Evolutionary conservation across 75 land plant genomes (phyloP), one percentile per base, ranked within the genome.

Genomic region (Picea glauca): DNA sequence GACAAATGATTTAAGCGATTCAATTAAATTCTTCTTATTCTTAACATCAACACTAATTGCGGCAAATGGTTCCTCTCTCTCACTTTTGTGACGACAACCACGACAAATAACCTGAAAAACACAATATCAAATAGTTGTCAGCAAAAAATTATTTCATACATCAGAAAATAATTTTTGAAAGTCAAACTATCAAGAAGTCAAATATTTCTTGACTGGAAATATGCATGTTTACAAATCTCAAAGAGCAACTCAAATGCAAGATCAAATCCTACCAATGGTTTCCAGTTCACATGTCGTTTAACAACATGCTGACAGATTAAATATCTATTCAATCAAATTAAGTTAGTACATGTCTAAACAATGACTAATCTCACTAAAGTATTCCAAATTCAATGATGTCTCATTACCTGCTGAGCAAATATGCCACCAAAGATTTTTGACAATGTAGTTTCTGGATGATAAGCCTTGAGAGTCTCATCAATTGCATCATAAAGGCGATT

Each of bases 1-100:
- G 40, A 82, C 84, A 78, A 79, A 82, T 58, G 84, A 82, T 31
- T 82, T 82, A 30, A 82, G 76, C 31, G 84, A 82, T 33, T 82
- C 84, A 33, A 79, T n/a, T 62, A 82, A 72, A 58, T 82, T 82
- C 64, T 66, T 82, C 73, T 82, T 82, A 32, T 82, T 82, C 56
- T 82, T 82, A 13, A 82, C 84, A 72, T 82, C 84, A 21, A 82
- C 84, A 64, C 84, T 82, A 58, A 82, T 82, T 8, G 81, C 81
- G 15, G 81, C 81, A 79, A 82, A 82, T 21, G 84, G 82, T 72
- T 82, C 81, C 40, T 82, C 84, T 60, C 61, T 65, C 43, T 79
- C 84, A 78, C 84, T 82, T 31, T 82, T 67, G 40, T 82, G 84
- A 58, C 57, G 73, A 59, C 84, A 82, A 33, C 84, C 84, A 40